Percentiles rank a stretch among this genome's conserved stretches.
phyloP scores from a whole-genome alignment of 495 filamentous ascomycete species.

The Hypomontagnella submonticulosa region DNA sequence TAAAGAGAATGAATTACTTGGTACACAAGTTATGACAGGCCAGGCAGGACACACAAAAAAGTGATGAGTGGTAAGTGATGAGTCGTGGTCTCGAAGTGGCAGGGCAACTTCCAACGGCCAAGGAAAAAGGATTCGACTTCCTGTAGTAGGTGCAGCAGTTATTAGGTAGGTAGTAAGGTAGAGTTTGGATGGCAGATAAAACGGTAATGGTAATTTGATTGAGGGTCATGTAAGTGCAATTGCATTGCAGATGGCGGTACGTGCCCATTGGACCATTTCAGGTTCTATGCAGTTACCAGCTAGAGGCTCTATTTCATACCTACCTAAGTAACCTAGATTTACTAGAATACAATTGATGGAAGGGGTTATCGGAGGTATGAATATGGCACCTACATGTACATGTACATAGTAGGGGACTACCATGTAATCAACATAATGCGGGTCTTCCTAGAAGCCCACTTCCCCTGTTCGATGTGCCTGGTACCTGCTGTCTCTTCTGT shows the following conservation, averaged over 20 bases:
- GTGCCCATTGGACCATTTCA: neutral
- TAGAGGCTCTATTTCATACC: slow-evolving; percentile 12
- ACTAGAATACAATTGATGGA: slow-evolving; percentile 10
- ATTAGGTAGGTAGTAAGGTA: slow-evolving; percentile 3
- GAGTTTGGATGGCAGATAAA: slow-evolving; percentile 2
- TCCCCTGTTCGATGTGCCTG: slow-evolving; percentile 32
- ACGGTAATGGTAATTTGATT: slow-evolving; percentile 28
- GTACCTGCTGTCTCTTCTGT: slow-evolving; percentile 33
- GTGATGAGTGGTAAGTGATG: neutral
- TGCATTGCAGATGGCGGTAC: slow-evolving; percentile 24
- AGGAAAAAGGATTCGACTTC: slow-evolving; percentile 21
- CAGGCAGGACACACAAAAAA: neutral
- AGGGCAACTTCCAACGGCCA: slow-evolving; percentile 30
- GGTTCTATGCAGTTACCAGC: slow-evolving; percentile 39
- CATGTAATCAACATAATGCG: slow-evolving; percentile 18
- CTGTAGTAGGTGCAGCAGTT: slow-evolving; percentile 5
- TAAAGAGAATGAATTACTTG: neutral
- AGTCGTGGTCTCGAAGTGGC: slow-evolving; percentile 7
- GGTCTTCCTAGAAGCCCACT: slow-evolving; percentile 32
- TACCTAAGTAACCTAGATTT: neutral
- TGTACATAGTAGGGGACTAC: too few relatives aligned
- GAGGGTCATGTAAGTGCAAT: slow-evolving; percentile 36
- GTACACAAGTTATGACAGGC: slow-evolving; percentile 29
- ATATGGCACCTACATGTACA: too few relatives aligned
- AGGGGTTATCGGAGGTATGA: slow-evolving; percentile 30